These are phyloP conservation scores for Turnera subulata DNA, from an alignment of 345 rosid genomes.

Conservation along the genomic window DNA sequence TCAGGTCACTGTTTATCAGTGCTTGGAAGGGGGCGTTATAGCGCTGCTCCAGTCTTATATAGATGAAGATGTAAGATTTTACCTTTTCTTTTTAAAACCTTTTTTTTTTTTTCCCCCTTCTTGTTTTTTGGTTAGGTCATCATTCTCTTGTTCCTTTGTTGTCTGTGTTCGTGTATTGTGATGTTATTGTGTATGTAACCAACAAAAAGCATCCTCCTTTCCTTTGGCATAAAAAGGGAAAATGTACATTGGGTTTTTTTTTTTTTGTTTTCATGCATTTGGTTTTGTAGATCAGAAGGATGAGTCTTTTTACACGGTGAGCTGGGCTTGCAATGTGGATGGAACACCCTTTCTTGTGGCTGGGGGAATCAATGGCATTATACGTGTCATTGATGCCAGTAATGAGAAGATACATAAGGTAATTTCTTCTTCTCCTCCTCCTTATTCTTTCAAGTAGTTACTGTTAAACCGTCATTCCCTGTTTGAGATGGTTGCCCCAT, in stretches of 20 bases:
- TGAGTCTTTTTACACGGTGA: constrained; percentile 88
- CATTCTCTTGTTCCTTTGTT: background rate
- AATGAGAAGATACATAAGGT: constrained; percentile 85
- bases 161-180: background rate
- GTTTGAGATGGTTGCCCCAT: no score
- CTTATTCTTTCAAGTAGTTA: constrained; percentile 1
- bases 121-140: constrained; percentile 1
- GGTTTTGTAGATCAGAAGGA: constrained; percentile 84
- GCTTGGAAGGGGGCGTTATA: constrained; percentile 87
- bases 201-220: no score
- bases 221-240: no score
- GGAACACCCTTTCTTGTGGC: constrained; percentile 72
- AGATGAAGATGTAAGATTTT: constrained; percentile 83
- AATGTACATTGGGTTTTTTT: no score
- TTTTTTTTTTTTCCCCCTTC: no score
- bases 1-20: constrained; percentile 90
- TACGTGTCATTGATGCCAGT: constrained; percentile 80
- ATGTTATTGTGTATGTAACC: constrained; percentile 11
- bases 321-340: constrained; percentile 75
- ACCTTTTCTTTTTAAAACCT: no score
- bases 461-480: no score
- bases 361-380: constrained; percentile 89
- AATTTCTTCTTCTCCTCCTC: constrained; percentile 1
- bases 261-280: constrained; percentile 26
- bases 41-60: constrained; percentile 73